Conservation (phyloP, 257 asterid genomes). For the Plantago elongata region DNA sequence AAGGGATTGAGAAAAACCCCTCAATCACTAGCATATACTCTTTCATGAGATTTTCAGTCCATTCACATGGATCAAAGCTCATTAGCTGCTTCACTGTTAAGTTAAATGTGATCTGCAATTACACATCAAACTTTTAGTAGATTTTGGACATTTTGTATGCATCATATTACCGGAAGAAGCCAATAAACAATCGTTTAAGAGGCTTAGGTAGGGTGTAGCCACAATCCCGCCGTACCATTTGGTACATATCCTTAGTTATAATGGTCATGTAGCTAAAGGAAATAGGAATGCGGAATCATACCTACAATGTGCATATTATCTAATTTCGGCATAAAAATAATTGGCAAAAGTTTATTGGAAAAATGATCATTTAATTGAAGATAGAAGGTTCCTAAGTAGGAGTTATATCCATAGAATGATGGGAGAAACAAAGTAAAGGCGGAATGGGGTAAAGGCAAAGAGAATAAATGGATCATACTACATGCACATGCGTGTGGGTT, state of each 20-base stretch:
- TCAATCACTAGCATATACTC: conserved; percentile 97
- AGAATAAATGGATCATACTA: conserved; percentile 50
- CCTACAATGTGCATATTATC: too few species aligned
- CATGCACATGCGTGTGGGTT: conserved; percentile 75
- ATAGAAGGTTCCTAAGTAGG: conserved; percentile 30
- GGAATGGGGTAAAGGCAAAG: conserved; percentile 40
- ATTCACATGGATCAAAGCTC: conserved; percentile 99
- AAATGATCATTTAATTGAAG: too few species aligned
- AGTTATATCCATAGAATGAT: conserved; percentile 27
- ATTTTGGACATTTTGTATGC: neutral
- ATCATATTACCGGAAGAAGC: too few species aligned
- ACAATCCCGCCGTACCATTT: too few species aligned
- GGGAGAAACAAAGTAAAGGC: conserved; percentile 24
- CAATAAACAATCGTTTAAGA: too few species aligned
- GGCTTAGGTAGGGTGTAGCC: too few species aligned
- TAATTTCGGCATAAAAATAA: too few species aligned
- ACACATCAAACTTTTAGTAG: neutral
- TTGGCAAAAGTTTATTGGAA: too few species aligned
- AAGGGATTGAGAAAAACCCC: conserved; percentile 88
- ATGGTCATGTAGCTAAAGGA: too few species aligned
- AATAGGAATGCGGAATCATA: too few species aligned
- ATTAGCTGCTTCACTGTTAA: conserved; percentile 88
- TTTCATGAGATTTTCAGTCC: conserved; percentile 95
- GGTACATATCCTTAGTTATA: too few species aligned
- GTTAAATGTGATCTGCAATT: conserved; percentile 81